Base-by-base conservation (phyloP, 2,329 filamentous ascomycete genomes). In the Fusarium graminum region DNA sequence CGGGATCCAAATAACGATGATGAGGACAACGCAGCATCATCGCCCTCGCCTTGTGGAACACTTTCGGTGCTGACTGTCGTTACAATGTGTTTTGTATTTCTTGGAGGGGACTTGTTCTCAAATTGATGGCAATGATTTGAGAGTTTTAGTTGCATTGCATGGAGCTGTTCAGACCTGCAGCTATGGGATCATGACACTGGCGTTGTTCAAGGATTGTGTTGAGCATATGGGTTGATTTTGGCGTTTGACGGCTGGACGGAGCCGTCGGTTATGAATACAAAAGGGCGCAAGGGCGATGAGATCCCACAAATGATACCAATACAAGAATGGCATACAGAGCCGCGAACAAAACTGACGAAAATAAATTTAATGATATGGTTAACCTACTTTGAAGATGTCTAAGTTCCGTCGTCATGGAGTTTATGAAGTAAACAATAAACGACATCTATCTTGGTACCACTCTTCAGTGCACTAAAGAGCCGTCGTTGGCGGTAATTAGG, bases 21-120 rank as follows among this genome's bases (percentile, higher is more conserved):
- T 26, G 47, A 51, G 8, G 55, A 62, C 22, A 70, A 54, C 47
- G 69, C 55, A 19, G 73, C 69, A 28, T 59, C 63, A 16, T 40
- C 53, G 10, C 52, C 58, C 12, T 50, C 9, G 8, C 60, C 63
- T 17, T 63, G 67, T 25, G 57, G 62, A 39, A 44, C 65, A 11
- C 53, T 57, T 25, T 46, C 71, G 39, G 47, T 52, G 25, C 49
- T 73, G 51, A 51, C 67, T 26, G 56, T 54, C 17, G 58, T 67
- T 13, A 69, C 69, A 12, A 52, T 70, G 44, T 54, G 54, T 30
- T 72, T 73, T 36, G 61, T 73, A 51, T 52, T 75, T n/a, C 57
- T 69, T 25, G 58, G 69, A 38, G 65, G 67, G 42, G 60, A 67
- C 28, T 52, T 57, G 25, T 67, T 70, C 43, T 59, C 54, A 22